Evolutionary conservation across 2,329 filamentous ascomycete genomes (phyloP).

Genomic region (Stromatinia cepivora): DNA sequence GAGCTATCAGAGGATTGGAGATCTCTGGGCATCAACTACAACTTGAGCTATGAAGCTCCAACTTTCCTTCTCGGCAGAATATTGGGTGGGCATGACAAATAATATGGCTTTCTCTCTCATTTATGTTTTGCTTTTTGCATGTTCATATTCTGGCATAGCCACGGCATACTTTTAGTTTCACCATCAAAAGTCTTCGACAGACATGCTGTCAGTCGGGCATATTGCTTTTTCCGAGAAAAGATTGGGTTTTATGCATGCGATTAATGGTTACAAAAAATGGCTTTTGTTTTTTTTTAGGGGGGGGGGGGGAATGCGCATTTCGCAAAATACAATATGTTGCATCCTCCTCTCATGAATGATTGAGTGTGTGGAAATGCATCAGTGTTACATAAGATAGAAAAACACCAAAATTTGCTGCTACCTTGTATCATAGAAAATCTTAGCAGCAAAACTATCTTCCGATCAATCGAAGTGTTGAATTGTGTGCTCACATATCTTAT

Average conservation of each 20-base stretch:
- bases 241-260: conserved; percentile 29
- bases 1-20: conserved; percentile 40
- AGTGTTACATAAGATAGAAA: conserved; percentile 17
- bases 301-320: neutral
- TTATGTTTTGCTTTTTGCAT: conserved; percentile 35
- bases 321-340: conserved; percentile 6
- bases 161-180: conserved; percentile 26
- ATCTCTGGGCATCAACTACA: conserved; percentile 31
- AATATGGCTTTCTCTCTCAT: conserved; percentile 31
- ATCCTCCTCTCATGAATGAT: conserved; percentile 14
- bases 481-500: neutral
- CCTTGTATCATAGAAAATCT: conserved; percentile 24
- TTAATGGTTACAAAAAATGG: conserved; percentile 33
- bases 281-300: conserved; percentile 7
- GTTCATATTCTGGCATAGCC: conserved; percentile 37
- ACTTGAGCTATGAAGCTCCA: conserved; percentile 8
- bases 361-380: neutral
- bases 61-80: conserved; percentile 17
- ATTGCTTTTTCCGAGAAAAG: conserved; percentile 29
- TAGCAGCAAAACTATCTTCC: conserved; percentile 17
- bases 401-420: conserved; percentile 16
- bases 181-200: conserved; percentile 31
- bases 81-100: conserved; percentile 4
- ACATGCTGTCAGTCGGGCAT: conserved; percentile 27
- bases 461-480: neutral